Conservation (phyloP, 352 stramenopile genomes). For the Stephanocyclus meneghinianus region DNA sequence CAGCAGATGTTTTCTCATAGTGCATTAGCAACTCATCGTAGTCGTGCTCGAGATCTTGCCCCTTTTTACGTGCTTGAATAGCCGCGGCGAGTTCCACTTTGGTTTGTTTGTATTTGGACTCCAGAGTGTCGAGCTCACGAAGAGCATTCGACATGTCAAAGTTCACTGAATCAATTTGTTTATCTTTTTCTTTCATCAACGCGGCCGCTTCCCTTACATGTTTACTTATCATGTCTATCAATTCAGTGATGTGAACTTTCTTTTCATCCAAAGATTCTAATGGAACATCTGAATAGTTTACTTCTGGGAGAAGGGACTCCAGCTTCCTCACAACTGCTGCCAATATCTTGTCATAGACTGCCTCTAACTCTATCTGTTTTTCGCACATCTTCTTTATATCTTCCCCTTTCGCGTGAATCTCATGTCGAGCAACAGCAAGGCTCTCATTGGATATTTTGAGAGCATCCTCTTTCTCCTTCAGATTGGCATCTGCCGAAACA, state of each 20-base stretch:
- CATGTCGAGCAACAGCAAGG: not conserved
- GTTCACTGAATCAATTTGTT: slow-evolving; percentile 25
- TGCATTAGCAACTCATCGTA: slow-evolving; percentile 46
- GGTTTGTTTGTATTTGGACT: slow-evolving; percentile 33
- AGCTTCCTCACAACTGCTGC: slow-evolving; percentile 5
- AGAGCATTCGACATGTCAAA: slow-evolving; percentile 37
- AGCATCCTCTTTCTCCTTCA: slow-evolving; percentile 1
- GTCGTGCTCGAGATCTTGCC: slow-evolving; percentile 36
- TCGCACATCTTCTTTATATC: not conserved
- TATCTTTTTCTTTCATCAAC: slow-evolving; percentile 22
- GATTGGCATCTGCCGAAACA: not conserved
- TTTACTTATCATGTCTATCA: slow-evolving; percentile 22
- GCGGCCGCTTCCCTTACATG: slow-evolving; percentile 5
- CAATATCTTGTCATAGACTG: slow-evolving; percentile 4
- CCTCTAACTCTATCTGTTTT: not conserved
- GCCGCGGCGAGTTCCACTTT: slow-evolving; percentile 29
- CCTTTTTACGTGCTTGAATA: not conserved
- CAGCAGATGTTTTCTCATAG: slow-evolving; percentile 23
- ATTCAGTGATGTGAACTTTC: slow-evolving; percentile 11
- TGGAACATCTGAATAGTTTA: not conserved
- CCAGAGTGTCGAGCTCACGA: slow-evolving; percentile 34
- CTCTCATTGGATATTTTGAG: slow-evolving; percentile 3
- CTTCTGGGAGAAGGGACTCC: slow-evolving; percentile 18
- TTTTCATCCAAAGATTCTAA: slow-evolving; percentile 18
- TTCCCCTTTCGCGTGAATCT: not conserved